Conservation (phyloP, 768 basidiomycete genomes). For the Suillus lakei region DNA sequence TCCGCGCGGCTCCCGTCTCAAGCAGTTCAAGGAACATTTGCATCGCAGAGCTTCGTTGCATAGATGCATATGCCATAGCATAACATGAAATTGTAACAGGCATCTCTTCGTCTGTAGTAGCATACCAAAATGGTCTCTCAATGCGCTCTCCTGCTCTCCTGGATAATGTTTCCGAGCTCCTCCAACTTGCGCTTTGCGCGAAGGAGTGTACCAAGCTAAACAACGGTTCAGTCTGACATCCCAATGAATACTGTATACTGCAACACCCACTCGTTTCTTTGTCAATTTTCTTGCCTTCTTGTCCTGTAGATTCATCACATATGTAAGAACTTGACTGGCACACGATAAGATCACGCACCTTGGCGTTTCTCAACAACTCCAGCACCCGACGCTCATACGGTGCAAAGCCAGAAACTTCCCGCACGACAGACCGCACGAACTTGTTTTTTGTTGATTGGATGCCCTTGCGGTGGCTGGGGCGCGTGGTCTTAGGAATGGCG, state of each 20-base stretch:
- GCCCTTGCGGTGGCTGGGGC: constrained; percentile 94
- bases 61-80: constrained; percentile 15
- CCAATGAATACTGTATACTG: background rate
- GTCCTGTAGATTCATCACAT: constrained; percentile 57
- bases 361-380: constrained; percentile 98
- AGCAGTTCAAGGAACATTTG: background rate
- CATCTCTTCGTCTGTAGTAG: constrained; percentile 2
- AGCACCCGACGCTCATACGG: constrained; percentile 97
- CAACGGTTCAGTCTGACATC: background rate
- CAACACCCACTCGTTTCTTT: constrained; percentile 92
- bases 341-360: constrained; percentile 55
- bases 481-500: constrained; percentile 69
- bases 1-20: background rate
- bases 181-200: constrained; percentile 99
- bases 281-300: constrained; percentile 99
- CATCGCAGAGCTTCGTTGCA: constrained; percentile 12
- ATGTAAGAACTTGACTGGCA: constrained; percentile 3
- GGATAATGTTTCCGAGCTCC: constrained; percentile 90
- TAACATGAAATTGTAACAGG: constrained; percentile 13
- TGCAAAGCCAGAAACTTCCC: constrained; percentile 97
- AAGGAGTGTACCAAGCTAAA: constrained; percentile 93
- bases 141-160: constrained; percentile 85
- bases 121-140: constrained; percentile 26
- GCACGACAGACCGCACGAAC: constrained; percentile 91
- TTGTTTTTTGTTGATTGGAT: constrained; percentile 86